Evolutionary conservation across 2,329 filamentous ascomycete species (phyloP).

Genomic region (Epichloe coenophiala): DNA sequence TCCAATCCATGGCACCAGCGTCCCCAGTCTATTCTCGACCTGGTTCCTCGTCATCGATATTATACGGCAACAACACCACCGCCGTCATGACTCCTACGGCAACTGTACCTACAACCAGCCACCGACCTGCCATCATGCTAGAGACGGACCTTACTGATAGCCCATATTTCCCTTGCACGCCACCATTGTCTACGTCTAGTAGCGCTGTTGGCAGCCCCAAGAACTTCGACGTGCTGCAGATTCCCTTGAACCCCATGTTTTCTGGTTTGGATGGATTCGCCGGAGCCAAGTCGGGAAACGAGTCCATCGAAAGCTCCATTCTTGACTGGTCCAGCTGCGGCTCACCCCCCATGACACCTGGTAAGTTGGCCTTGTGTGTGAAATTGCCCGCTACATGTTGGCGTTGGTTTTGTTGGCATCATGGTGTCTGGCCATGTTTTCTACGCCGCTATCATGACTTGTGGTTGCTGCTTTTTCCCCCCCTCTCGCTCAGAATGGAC

Average conservation of each 20-base stretch:
- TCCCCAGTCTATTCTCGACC: slow-evolving; percentile 53
- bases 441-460: neutral
- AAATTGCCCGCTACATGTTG: neutral
- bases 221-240: slow-evolving; percentile 62
- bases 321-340: slow-evolving; percentile 65
- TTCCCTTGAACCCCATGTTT: slow-evolving; percentile 68
- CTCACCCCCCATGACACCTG: slow-evolving; percentile 81
- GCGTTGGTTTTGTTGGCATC: neutral
- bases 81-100: slow-evolving; percentile 59
- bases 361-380: slow-evolving; percentile 42
- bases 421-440: neutral
- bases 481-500: slow-evolving; percentile 4
- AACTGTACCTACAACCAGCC: slow-evolving; percentile 58
- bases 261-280: slow-evolving; percentile 54
- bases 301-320: slow-evolving; percentile 60
- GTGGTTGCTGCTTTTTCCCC: neutral
- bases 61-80: slow-evolving; percentile 41
- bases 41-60: slow-evolving; percentile 42
- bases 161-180: slow-evolving; percentile 71
- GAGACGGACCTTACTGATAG: slow-evolving; percentile 62
- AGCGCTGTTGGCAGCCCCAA: slow-evolving; percentile 81
- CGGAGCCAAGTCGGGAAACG: slow-evolving; percentile 54
- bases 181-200: slow-evolving; percentile 71
- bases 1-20: slow-evolving; percentile 40
- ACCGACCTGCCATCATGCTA: slow-evolving; percentile 67